Evolutionary conservation across 202 grass and related monocot species (phyloP), one percentile per base, ranked within the genome.

Genomic region (Cymbopogon flexuosus): DNA sequence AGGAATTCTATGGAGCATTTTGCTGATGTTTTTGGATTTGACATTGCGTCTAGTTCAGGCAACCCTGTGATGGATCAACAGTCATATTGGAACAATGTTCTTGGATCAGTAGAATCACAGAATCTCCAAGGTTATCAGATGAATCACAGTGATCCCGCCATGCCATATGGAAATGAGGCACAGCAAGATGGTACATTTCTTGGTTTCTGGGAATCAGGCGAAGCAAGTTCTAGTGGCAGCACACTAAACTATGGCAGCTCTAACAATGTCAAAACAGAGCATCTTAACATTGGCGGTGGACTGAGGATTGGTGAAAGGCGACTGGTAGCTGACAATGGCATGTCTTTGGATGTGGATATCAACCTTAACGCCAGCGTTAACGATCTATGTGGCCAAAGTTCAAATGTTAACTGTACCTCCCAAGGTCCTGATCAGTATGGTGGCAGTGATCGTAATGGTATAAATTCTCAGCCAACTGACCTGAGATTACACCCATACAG

Each of bases 1-100:
- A 89, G 79, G 85, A 98, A 90, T 63, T 89, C 92, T 13, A 47
- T 90, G 5, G 92, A 94, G 64, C 89, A 91, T 79, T 91, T 75
- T 35, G 5, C 92, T 57, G 87, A 95, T 70, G 65, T 91, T 30
- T 95, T 89, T 73, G 90, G 84, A 21, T 91, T 92, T 39, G 92
- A 97, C 12, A 69, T 87, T 49, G 90, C 81, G 59, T 89, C 88
- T n/a, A 89, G 45, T 87, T 90, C 94, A 35, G 85, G 85, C 39
- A 90, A 76, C 65, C 84, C 90, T 42, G 88, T 81, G 67, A 36
- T 90, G 62, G 90, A 97, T 77, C 92, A 93, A 31, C 91, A 94
- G 37, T 39, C 83, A 23, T 92, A 92, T 76, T 97, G 94, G 94
- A 94, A 90, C 41, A 88, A 51, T 88, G 83, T 91, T 46, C 84